Conservation (phyloP, 1,139 yeast species). For the Sugiyamaella castrensis region DNA sequence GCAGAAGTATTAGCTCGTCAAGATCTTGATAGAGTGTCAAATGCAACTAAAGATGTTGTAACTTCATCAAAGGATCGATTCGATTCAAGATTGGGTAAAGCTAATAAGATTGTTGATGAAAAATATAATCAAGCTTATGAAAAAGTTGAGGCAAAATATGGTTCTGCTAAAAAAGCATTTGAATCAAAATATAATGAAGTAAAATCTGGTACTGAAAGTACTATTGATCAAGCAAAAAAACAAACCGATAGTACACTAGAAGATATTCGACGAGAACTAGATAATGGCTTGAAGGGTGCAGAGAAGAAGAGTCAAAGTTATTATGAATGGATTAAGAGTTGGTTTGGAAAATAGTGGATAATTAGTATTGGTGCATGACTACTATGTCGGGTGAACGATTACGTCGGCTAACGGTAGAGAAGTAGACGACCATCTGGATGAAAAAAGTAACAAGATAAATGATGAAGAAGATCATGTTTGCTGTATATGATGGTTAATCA, state of each 20-base stretch:
- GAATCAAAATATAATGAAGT: conserved; percentile 7
- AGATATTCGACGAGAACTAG: conserved; percentile 5
- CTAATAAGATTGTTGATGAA: conserved; percentile 2
- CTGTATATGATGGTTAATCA: too few relatives aligned
- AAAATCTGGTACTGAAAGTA: background rate
- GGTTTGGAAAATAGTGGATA: conserved; percentile 14
- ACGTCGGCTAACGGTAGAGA: too few relatives aligned
- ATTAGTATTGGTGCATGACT: too few relatives aligned
- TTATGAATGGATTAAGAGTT: conserved; percentile 3
- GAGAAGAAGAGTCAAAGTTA: conserved; percentile 10
- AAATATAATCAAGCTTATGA: conserved; percentile 11
- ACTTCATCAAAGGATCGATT: background rate
- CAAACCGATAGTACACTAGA: conserved; percentile 12
- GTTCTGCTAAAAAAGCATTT: conserved; percentile 3
- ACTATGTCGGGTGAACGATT: too few relatives aligned
- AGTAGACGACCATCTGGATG: too few relatives aligned
- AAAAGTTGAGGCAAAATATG: conserved; percentile 6
- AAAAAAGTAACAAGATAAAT: too few relatives aligned
- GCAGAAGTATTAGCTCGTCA: conserved; percentile 30
- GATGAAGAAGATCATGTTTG: too few relatives aligned
- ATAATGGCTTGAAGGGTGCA: conserved; percentile 5
- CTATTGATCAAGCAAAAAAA: conserved; percentile 16
- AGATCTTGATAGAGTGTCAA: conserved; percentile 23
- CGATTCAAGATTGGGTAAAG: conserved; percentile 1
- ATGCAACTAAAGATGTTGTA: conserved; percentile 12